Percentiles rank a stretch among this genome's conserved stretches.
Evolutionary conservation across 257 asterid genomes (phyloP).

Genomic region (Solanum rostratum): DNA sequence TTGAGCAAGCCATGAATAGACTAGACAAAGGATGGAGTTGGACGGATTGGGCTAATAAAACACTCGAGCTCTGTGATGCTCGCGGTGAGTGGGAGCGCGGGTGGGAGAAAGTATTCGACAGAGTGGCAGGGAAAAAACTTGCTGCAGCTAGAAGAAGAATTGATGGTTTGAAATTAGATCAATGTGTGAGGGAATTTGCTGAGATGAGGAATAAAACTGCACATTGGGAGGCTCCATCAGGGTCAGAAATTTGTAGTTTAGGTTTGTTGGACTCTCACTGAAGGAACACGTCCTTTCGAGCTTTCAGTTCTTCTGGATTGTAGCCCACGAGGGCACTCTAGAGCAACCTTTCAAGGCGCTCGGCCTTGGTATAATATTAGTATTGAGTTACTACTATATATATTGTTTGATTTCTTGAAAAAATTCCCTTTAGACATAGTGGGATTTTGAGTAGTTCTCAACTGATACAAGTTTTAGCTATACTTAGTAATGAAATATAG

Average conservation of each 20-base stretch:
- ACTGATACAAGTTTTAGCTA: neutral
- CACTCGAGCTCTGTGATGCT: constrained; percentile 66
- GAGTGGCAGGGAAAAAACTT: constrained; percentile 31
- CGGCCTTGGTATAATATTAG: neutral
- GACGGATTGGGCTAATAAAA: constrained; percentile 64
- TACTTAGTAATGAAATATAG: neutral
- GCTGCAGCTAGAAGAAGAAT: constrained; percentile 33
- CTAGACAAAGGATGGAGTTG: constrained; percentile 65
- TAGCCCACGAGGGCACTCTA: neutral
- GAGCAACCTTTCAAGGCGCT: neutral
- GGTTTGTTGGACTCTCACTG: constrained; percentile 9
- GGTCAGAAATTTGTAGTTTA: constrained; percentile 43
- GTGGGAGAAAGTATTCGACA: constrained; percentile 63
- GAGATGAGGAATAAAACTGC: constrained; percentile 38
- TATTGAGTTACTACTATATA: neutral
- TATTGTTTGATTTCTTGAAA: neutral
- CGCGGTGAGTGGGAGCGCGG: constrained; percentile 59
- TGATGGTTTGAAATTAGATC: constrained; percentile 28
- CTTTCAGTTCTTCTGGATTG: neutral
- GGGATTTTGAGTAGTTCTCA: neutral
- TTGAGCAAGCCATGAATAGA: constrained; percentile 44
- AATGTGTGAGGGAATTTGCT: constrained; percentile 52
- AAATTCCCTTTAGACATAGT: neutral
- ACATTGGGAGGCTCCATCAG: constrained; percentile 56
- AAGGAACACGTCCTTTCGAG: neutral